Evolutionary conservation across 768 basidiomycete species (phyloP).

Genomic region (Flagelloscypha sp.): DNA sequence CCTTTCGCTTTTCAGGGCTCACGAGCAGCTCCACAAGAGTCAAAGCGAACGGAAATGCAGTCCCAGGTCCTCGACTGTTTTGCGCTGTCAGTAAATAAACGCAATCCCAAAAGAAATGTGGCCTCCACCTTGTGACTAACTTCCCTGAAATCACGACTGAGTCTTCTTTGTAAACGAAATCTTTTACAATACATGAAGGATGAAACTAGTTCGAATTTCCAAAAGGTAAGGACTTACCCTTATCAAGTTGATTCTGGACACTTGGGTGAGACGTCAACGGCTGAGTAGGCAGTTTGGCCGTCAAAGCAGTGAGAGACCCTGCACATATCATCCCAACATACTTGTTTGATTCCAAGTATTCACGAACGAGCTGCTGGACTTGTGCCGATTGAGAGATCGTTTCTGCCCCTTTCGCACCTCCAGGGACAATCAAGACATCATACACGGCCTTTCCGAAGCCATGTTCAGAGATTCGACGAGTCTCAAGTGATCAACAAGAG

Average conservation of each 20-base stretch:
- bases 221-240: conserved; percentile 36
- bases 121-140: conserved; percentile 64
- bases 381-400: conserved; percentile 50
- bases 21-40: conserved; percentile 66
- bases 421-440: conserved; percentile 68
- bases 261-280: conserved; percentile 74
- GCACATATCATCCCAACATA: conserved; percentile 82
- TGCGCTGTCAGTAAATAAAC: conserved; percentile 3
- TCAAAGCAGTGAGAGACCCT: conserved; percentile 63
- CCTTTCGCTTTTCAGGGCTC: conserved; percentile 51
- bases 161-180: conserved; percentile 67
- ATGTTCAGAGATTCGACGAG: conserved; percentile 6
- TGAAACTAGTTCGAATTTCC: neutral
- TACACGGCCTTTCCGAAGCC: conserved; percentile 44
- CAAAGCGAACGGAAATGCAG: conserved; percentile 69
- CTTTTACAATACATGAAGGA: conserved; percentile 33
- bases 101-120: neutral
- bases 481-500: too few species aligned
- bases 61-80: conserved; percentile 69
- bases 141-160: conserved; percentile 65
- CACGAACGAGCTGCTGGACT: conserved; percentile 56
- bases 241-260: conserved; percentile 50
- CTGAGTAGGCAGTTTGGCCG: conserved; percentile 51
- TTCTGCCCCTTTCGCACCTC: conserved; percentile 71
- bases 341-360: conserved; percentile 46